Evolutionary conservation across 805 yeast genomes (phyloP), one percentile per base, ranked within the genome.

Genomic region (Martiniozyma abietophila): DNA sequence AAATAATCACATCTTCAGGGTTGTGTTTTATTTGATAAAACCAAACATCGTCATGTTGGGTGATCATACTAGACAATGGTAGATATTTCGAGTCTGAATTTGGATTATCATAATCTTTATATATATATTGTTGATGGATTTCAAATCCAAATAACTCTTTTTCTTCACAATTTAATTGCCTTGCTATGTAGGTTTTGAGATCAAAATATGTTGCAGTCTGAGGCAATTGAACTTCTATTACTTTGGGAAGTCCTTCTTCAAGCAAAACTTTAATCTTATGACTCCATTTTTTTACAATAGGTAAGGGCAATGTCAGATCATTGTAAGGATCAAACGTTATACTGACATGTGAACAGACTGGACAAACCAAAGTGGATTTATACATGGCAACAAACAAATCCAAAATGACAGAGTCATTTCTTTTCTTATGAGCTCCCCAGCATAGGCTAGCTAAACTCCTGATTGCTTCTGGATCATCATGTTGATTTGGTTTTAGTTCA

Each of bases 241-340:
- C 31, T 34, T 59, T 57, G 1, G 78, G 71, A 8, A 54, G 57
- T 6, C 76, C 71, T 14, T 59, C 53, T 24, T 72, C 69, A n/a
- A 82, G 76, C 21, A 86, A 68, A 12, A 84, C 59, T 2, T 69
- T 62, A 23, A 89, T 65, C 15, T 67, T 67, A 26, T 76, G 78
- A 21, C 62, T 58, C 95, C 96, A 88, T 31, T 69, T 64, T 32
- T 76, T 71, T 30, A 72, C 71, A 2, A 79, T 72, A 1, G 97
- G 97, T 17, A 89, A 62, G 0, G 97, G 97, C 28, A 89, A 60
- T 0, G 98, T 86, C 43, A 89, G 60, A 50, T 86, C 96, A 58
- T 76, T 84, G 51, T 76, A 89, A 0, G 98, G 97, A 54, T 89
- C 98, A 59, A 88, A 92, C 0, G 96, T 88, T 18, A 89, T 69